Evolutionary conservation across 1,284 basidiomycete species (phyloP), one percentile per base, ranked within the genome.

Genomic region (Cutaneotrichosporon mucoides): DNA sequence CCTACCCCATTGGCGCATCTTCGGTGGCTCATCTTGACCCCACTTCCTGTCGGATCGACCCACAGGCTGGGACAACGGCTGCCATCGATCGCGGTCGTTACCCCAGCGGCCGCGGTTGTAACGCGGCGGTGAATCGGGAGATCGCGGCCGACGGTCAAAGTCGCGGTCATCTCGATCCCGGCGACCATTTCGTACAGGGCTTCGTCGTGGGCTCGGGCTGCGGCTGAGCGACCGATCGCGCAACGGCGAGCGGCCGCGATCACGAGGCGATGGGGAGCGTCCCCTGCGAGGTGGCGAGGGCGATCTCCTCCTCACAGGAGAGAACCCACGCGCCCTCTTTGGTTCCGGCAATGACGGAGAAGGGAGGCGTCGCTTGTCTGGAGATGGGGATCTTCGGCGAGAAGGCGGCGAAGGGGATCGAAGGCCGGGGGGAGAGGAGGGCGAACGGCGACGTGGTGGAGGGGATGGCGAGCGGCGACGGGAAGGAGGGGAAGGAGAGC

Each of bases 1-100:
- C 41, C 35, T 34, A 8, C 63, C 63, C 63, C 63, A 64, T 44
- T 59, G 54, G 9, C 63, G 59, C 59, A 64, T 61, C 45, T 64
- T 64, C 40, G 56, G 51, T 0, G 59, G 63, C 5, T 44, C 57
- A 4, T 50, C 55, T 7, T 40, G 41, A 6, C 42, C 41, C 42
- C 52, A n/a, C n/a, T 24, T 24, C 24, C 24, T 24, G 24, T 24
- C 24, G 24, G 24, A 24, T 24, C 24, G 24, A 24, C 24, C 24
- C 24, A 24, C 24, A 24, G 24, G 24, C 24, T 24, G 24, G 24
- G 24, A 24, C 24, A 24, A 24, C 12, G 52, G 42, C 42, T 53
- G 41, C 52, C 52, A 53, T 6, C 42, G 33, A 35, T 53, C 41
- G 13, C 52, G 41, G 5, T 34, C 24, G 24, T 24, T 24, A 24